phyloP scores from a whole-genome alignment of 257 asterid genomes.

The Nicotiana obtusifolia region DNA sequence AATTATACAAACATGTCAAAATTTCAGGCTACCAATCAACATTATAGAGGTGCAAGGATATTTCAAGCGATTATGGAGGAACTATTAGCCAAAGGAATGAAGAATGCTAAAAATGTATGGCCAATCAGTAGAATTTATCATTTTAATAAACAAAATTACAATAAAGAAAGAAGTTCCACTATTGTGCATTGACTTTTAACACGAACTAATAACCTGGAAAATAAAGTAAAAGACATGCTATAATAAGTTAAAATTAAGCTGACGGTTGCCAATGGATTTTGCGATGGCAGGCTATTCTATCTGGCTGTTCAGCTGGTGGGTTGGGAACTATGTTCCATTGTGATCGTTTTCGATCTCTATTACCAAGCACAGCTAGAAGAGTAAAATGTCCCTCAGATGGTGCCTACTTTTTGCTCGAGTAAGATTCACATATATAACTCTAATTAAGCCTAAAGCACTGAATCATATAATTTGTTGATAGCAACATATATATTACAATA shows the following conservation, averaged over 20 bases:
- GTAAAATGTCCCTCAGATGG: neutral
- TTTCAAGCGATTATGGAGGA: constrained; percentile 2
- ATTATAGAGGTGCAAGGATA: neutral
- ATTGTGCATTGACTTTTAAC: no score
- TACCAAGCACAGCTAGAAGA: neutral
- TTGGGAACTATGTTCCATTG: neutral
- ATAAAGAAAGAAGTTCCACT: neutral
- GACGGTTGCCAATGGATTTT: no score
- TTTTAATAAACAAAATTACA: neutral
- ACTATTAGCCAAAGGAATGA: constrained; percentile 5
- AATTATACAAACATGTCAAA: no score
- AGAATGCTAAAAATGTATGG: neutral
- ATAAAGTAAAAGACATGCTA: no score
- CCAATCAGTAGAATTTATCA: neutral
- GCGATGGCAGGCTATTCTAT: neutral
- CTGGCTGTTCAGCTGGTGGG: neutral
- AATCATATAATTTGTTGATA: neutral
- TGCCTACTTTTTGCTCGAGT: neutral
- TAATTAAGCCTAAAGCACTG: neutral
- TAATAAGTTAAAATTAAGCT: no score
- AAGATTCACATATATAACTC: neutral
- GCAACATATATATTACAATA: neutral
- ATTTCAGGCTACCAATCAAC: constrained; percentile 4
- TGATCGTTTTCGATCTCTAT: neutral
- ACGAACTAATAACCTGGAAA: no score